Evolutionary conservation across 805 yeast species (phyloP).

Genomic region (Ogataea philodendri): DNA sequence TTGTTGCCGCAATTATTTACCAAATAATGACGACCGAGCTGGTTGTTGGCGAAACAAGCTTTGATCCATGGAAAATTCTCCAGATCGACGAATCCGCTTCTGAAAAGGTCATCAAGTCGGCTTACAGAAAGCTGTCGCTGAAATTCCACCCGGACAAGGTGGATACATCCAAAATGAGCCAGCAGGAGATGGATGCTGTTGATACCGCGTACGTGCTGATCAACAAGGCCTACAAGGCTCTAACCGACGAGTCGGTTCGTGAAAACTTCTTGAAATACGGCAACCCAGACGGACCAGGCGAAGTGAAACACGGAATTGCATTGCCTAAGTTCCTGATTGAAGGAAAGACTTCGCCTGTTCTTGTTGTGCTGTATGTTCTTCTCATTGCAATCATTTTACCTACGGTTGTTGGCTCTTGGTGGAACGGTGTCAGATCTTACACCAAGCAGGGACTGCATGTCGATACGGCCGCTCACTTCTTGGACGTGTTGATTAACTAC

Average conservation of each 20-base stretch:
- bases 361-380: conserved; percentile 60
- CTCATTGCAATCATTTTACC: conserved; percentile 82
- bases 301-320: conserved; percentile 88
- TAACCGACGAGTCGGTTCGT: conserved; percentile 83
- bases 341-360: conserved; percentile 66
- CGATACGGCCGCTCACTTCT: conserved; percentile 76
- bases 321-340: conserved; percentile 88
- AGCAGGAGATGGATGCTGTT: conserved; percentile 51
- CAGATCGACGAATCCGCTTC: conserved; percentile 65
- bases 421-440: conserved; percentile 76
- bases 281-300: conserved; percentile 98
- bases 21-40: conserved; percentile 46
- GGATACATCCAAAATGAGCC: conserved; percentile 55
- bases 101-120: conserved; percentile 75
- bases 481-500: conserved; percentile 68
- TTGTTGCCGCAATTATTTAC: conserved; percentile 42
- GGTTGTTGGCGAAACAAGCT: conserved; percentile 43
- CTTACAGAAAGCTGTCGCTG: conserved; percentile 82
- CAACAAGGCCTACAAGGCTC: conserved; percentile 89
- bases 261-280: conserved; percentile 86
- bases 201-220: conserved; percentile 79
- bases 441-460: conserved; percentile 83
- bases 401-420: conserved; percentile 79
- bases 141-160: conserved; percentile 94
- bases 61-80: conserved; percentile 90